A percentile compares a stretch with the other conserved stretches of the same genome.
phyloP scores from a whole-genome alignment of 108 stramenopile species.

The Nitzschia sp. region DNA sequence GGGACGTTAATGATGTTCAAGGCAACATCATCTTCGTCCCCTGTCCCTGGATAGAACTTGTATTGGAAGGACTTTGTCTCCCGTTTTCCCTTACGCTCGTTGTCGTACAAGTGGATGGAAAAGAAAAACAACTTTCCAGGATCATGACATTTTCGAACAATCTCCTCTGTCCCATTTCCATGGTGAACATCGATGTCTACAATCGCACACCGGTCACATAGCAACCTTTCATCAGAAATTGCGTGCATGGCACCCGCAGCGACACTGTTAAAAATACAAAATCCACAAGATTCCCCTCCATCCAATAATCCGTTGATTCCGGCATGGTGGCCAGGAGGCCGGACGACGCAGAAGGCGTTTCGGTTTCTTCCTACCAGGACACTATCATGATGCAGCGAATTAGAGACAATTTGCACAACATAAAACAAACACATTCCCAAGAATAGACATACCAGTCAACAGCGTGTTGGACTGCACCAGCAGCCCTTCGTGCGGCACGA shows the following conservation, averaged over 20 bases:
- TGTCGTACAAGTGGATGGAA: constrained; percentile 90
- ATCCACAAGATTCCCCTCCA: constrained; percentile 93
- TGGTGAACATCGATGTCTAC: constrained; percentile 98
- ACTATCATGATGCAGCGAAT: constrained; percentile 14
- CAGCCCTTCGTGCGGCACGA: constrained; percentile 85
- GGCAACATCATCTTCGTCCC: constrained; percentile 82
- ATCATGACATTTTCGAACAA: constrained; percentile 84
- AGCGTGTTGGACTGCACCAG: constrained; percentile 91
- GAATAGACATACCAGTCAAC: constrained; percentile 72
- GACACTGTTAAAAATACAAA: constrained; percentile 98
- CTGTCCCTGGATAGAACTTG: constrained; percentile 96
- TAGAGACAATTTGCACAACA: neutral
- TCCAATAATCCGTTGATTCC: constrained; percentile 87
- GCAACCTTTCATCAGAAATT: constrained; percentile 72
- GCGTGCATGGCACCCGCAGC: constrained; percentile 98
- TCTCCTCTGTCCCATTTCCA: constrained; percentile 98
- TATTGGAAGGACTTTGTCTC: constrained; percentile 55
- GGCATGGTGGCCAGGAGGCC: constrained; percentile 99
- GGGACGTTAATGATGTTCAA: constrained; percentile 96
- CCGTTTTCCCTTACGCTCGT: constrained; percentile 62
- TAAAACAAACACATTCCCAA: neutral
- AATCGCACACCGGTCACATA: constrained; percentile 89
- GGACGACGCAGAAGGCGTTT: constrained; percentile 94
- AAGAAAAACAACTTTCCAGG: constrained; percentile 90
- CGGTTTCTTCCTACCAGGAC: constrained; percentile 82